Percentiles rank a stretch among this genome's conserved stretches.
Conservation (phyloP, 345 rosid species). For the Eucalyptus pauciflora region DNA sequence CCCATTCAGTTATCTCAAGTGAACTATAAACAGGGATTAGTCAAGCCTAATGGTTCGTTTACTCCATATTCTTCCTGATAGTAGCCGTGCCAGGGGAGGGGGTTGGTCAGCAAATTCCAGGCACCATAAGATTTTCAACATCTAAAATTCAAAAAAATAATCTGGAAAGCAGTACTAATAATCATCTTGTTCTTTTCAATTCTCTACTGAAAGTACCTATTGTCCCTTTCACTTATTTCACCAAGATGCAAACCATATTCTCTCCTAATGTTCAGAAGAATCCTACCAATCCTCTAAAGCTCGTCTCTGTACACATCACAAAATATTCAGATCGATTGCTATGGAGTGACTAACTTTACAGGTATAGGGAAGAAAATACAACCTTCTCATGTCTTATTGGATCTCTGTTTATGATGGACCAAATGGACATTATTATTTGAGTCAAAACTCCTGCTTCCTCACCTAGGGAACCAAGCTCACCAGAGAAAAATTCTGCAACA, state of each 20-base stretch:
- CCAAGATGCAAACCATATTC: neutral
- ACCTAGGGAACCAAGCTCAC: slow-evolving; percentile 24
- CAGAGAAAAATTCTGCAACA: slow-evolving; percentile 46
- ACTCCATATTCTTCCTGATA: neutral
- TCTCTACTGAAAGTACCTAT: neutral
- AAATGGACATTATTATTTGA: slow-evolving; percentile 71
- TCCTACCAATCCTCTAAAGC: neutral
- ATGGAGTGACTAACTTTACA: neutral
- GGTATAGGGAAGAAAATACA: neutral
- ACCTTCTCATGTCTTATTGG: slow-evolving; percentile 83
- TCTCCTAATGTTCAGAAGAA: neutral
- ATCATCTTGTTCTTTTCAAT: neutral
- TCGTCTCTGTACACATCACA: neutral
- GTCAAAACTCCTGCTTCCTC: slow-evolving; percentile 67
- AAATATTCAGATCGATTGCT: neutral
- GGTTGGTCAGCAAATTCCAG: slow-evolving; percentile 15
- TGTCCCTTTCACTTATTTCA: neutral
- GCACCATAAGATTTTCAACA: slow-evolving; percentile 12
- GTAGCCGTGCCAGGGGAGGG: neutral
- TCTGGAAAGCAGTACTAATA: neutral
- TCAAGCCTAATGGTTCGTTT: neutral
- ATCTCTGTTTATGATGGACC: slow-evolving; percentile 64
- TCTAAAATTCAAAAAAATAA: neutral
- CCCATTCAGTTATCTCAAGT: neutral
- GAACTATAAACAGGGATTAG: neutral